phyloP scores from a whole-genome alignment of 371 early-diverging fungal species.

The Cokeromyces recurvatus region DNA sequence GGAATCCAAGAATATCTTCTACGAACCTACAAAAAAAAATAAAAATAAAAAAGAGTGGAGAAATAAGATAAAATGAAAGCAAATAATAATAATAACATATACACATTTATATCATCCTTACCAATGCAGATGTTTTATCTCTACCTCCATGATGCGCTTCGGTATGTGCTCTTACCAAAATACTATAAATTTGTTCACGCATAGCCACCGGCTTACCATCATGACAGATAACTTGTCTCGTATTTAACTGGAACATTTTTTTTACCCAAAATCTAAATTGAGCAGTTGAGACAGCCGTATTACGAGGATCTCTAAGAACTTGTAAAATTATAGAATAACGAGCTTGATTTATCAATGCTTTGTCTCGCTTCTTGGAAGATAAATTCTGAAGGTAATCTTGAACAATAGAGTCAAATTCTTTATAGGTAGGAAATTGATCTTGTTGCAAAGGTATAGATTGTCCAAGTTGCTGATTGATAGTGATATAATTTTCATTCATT shows the following conservation, averaged over 20 bases:
- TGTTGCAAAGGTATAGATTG: too few species aligned
- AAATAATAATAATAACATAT: background rate
- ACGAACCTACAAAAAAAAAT: conserved; percentile 22
- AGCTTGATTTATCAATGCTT: conserved; percentile 50
- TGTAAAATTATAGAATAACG: conserved; percentile 53
- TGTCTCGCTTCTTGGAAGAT: conserved; percentile 59
- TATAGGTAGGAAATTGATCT: conserved; percentile 36
- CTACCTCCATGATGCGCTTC: conserved; percentile 61
- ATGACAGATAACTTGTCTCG: conserved; percentile 47
- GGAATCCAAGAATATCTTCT: conserved; percentile 49
- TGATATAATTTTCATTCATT: too few species aligned
- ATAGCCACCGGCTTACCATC: conserved; percentile 57
- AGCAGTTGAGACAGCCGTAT: conserved; percentile 57
- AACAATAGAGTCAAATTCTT: conserved; percentile 41
- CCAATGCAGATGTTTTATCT: conserved; percentile 63
- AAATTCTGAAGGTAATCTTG: conserved; percentile 53
- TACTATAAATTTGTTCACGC: conserved; percentile 54
- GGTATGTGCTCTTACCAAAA: conserved; percentile 53
- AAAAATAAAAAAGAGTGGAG: too few species aligned
- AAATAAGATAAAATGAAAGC: too few species aligned
- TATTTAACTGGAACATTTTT: conserved; percentile 55
- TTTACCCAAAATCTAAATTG: conserved; percentile 68
- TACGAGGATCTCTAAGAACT: conserved; percentile 53
- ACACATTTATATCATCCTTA: conserved; percentile 14
- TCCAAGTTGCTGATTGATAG: too few species aligned